phyloP scores from a whole-genome alignment of 306 rosid species.

The Abrus pulchellus region DNA sequence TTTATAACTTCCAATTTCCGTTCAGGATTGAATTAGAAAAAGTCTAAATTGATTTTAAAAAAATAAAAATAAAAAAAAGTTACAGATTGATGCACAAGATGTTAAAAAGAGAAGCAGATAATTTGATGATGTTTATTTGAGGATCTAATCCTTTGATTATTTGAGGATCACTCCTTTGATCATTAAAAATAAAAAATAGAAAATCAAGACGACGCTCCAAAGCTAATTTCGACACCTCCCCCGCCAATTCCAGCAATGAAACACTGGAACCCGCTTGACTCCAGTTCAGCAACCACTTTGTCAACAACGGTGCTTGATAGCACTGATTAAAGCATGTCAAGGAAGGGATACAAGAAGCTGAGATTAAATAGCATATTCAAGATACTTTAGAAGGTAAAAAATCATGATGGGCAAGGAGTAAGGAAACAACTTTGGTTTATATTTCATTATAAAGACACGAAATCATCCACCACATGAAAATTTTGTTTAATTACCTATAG shows the following conservation, averaged over 20 bases:
- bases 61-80: not conserved
- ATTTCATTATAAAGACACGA: not conserved
- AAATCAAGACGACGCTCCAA: constrained; percentile 66
- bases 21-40: constrained; percentile 22
- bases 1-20: not conserved
- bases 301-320: constrained; percentile 80
- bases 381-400: constrained; percentile 28
- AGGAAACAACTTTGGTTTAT: not conserved
- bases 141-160: constrained; percentile 38
- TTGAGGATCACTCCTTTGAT: constrained; percentile 19
- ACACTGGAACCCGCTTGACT: constrained; percentile 90
- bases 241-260: constrained; percentile 84
- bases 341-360: constrained; percentile 45
- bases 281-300: constrained; percentile 76
- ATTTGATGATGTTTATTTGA: constrained; percentile 45
- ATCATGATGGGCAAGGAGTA: not conserved
- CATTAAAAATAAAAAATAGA: not conserved
- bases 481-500: not conserved
- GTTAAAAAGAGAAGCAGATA: constrained; percentile 39
- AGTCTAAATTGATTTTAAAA: not conserved
- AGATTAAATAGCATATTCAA: constrained; percentile 11
- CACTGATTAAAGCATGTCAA: constrained; percentile 73
- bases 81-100: constrained; percentile 21
- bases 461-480: constrained; percentile 23
- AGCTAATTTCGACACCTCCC: constrained; percentile 74